These are phyloP conservation scores for Penicillium hordei DNA, from an alignment of 2,329 filamentous ascomycete species.

Conservation along the genomic window DNA sequence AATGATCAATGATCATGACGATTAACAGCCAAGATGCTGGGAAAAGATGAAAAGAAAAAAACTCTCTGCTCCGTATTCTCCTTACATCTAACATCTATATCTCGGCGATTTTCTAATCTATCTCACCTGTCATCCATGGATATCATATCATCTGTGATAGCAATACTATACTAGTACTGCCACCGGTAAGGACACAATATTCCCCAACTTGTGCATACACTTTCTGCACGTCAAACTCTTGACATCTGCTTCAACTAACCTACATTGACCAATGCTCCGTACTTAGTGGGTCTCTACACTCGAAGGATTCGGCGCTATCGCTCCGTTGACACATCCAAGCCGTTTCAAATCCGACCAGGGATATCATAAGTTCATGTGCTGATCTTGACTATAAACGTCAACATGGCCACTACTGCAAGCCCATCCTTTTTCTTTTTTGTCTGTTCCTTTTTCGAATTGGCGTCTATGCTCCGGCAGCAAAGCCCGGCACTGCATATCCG, in stretches of 20 bases:
- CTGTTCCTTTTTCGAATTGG: not conserved
- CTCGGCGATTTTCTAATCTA: not conserved
- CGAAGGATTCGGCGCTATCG: not conserved
- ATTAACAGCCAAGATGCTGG: not conserved
- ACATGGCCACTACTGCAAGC: not conserved
- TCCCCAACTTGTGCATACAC: not conserved
- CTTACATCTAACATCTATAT: not conserved
- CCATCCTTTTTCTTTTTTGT: not conserved
- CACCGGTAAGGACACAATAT: conserved; percentile 14
- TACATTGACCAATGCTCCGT: not conserved
- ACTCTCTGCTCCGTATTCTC: not conserved
- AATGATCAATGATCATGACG: not conserved
- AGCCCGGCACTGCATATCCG: not conserved
- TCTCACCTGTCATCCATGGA: not conserved
- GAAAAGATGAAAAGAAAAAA: too few species aligned
- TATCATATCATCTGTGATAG: not conserved
- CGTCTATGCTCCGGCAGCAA: not conserved
- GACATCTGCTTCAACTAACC: not conserved
- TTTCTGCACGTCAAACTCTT: conserved; percentile 1
- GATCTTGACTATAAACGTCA: conserved; percentile 2
- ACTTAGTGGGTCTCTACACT: not conserved
- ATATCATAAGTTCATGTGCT: not conserved
- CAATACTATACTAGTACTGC: not conserved
- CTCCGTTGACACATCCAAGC: not conserved
- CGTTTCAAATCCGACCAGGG: not conserved